Base-by-base conservation (phyloP, 2,329 filamentous ascomycete species). In the Diaporthe humulicola region DNA sequence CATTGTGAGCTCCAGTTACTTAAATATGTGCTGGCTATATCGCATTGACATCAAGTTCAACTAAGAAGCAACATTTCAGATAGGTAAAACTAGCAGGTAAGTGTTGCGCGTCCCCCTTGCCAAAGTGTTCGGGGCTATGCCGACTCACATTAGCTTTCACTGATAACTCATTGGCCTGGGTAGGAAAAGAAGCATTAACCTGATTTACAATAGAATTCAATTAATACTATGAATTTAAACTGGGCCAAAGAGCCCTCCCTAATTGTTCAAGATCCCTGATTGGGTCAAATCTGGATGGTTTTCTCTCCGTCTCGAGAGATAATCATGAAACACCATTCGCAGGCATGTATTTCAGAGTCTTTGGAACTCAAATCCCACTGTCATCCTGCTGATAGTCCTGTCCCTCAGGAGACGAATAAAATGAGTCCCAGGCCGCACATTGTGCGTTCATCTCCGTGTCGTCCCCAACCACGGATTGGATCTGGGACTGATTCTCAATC, bases 401-500 rank as follows among this genome's bases (percentile, higher is more conserved):
- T 19, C 64, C 45, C 5, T 14, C 30, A 52, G 64, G 64, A 40
- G 45, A 67, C 12, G 45, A 38, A 50, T 67, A 52, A 2, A 52
- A 67, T 2, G 64, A 52, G 14, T 52, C 30, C 64, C 64, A 67
- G 0, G 64, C 45, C 3, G 30, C n/a, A 28, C 64, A 67, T 8
- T 50, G 45, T 5, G 30, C 30, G 64, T 67, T 52, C 64, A 67
- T 52, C 0, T 52, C 64, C 28, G 64, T 67, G n/a, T 67, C 45
- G 4, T 67, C 45, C 22, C 64, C 64, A 8, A 67, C 45, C 33
- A 67, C 64, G 15, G 64, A 52, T 8, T 2, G 45, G 42, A 75
- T 75, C 57, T 79, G 72, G 22, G 66, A 52, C 38, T 76, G 42
- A 4, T 78, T 72, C 73, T 85, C 83, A 2, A 87, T 78, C 66